Conservation (phyloP, 192 early-diverging fungal genomes). For the Endogone sp. region DNA sequence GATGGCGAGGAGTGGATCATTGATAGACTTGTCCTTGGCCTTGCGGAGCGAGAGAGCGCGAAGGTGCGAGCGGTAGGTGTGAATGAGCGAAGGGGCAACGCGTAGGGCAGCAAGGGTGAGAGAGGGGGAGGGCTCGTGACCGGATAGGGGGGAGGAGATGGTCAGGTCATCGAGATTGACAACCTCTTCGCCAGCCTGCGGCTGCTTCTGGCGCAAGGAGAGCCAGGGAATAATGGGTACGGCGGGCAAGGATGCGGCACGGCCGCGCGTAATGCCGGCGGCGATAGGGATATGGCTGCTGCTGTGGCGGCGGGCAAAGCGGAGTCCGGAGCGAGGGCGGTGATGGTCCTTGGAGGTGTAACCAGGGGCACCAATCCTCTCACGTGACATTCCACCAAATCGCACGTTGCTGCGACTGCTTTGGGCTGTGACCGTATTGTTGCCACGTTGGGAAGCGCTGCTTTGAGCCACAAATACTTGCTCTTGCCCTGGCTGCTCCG, state of each 20-base stretch:
- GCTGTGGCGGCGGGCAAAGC: neutral
- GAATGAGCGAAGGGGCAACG: neutral
- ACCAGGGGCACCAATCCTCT: too few species aligned
- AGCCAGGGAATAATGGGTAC: neutral
- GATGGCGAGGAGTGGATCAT: conserved; percentile 21
- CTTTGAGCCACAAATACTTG: neutral
- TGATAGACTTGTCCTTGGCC: conserved; percentile 26
- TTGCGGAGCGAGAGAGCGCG: conserved; percentile 24
- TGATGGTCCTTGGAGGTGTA: too few species aligned
- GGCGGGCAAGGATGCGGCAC: neutral
- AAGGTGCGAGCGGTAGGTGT: conserved; percentile 10
- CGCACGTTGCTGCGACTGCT: too few species aligned
- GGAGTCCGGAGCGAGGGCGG: neutral
- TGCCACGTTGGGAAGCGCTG: too few species aligned
- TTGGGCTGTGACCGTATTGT: too few species aligned
- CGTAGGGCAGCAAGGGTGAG: neutral
- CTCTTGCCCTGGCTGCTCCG: too few species aligned
- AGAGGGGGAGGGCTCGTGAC: neutral
- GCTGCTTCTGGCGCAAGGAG: neutral
- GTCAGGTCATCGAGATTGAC: neutral
- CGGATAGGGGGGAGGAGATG: neutral
- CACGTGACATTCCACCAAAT: too few species aligned
- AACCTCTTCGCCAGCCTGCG: neutral
- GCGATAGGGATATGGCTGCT: neutral
- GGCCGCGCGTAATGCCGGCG: neutral